Percentiles rank a stretch among this genome's conserved stretches.
Conservation (phyloP, 805 yeast species). For the Tetrapisispora taiwanensis region DNA sequence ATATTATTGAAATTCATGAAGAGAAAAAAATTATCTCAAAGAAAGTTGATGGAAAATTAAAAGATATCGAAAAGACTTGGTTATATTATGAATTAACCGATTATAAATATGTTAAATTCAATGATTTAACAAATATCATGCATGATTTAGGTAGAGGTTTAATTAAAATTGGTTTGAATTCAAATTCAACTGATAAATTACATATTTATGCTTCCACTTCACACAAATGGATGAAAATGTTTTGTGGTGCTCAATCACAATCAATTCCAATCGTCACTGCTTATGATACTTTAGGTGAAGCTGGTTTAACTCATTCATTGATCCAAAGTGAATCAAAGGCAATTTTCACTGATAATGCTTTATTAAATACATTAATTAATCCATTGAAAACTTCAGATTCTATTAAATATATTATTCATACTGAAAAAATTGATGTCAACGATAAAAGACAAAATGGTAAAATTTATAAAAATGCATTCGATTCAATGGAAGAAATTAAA, state of each 20-base stretch:
- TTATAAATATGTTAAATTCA: constrained; percentile 57
- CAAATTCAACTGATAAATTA: constrained; percentile 48
- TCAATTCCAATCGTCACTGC: constrained; percentile 87
- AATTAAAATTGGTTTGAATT: constrained; percentile 57
- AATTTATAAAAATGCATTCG: constrained; percentile 45
- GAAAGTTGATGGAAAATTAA: constrained; percentile 64
- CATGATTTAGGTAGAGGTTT: constrained; percentile 65
- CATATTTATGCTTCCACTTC: constrained; percentile 87
- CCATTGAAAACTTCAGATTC: constrained; percentile 57
- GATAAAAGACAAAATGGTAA: constrained; percentile 58
- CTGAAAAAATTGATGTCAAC: constrained; percentile 47
- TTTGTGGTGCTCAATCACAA: constrained; percentile 68
- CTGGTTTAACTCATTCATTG: constrained; percentile 77
- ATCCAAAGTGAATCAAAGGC: constrained; percentile 71
- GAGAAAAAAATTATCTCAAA: constrained; percentile 70
- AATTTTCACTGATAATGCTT: constrained; percentile 72
- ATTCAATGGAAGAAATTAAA: constrained; percentile 49
- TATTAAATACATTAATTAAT: constrained; percentile 53
- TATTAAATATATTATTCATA: constrained; percentile 62
- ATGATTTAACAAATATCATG: constrained; percentile 42
- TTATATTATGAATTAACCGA: constrained; percentile 66
- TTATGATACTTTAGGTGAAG: constrained; percentile 87
- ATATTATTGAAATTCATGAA: constrained; percentile 57
- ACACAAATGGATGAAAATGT: constrained; percentile 82
- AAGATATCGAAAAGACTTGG: constrained; percentile 78